Conservation (phyloP, 371 early-diverging fungal genomes). For the Mortierella sp. region DNA sequence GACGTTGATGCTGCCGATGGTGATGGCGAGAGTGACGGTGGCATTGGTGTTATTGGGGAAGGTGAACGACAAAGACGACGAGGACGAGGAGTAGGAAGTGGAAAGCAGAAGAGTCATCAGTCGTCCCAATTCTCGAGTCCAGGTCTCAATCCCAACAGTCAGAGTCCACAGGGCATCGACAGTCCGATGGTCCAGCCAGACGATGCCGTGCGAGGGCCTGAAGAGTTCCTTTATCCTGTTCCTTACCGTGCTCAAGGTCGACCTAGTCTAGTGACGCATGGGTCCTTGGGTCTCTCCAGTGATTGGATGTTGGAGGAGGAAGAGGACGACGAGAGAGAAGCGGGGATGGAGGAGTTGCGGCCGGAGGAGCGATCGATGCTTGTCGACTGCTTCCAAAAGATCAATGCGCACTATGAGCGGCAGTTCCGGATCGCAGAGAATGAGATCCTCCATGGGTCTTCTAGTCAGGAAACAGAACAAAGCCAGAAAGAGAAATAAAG, state of each 20-base stretch:
- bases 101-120: not conserved
- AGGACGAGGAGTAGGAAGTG: not conserved
- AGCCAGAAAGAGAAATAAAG: not conserved
- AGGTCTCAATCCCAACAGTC: not conserved
- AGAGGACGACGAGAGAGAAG: not conserved
- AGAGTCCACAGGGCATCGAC: not conserved
- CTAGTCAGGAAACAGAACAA: not conserved
- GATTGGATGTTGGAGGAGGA: not conserved
- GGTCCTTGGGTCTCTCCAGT: not conserved
- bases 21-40: not conserved
- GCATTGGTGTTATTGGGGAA: not conserved
- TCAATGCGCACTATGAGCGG: constrained; percentile 1
- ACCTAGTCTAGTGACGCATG: not conserved
- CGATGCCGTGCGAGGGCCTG: not conserved
- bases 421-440: not conserved
- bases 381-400: not conserved
- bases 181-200: constrained; percentile 1
- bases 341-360: not conserved
- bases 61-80: not conserved
- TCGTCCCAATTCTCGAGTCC: not conserved
- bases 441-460: not conserved
- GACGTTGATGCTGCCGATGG: not conserved
- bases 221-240: not conserved
- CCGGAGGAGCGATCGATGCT: not conserved
- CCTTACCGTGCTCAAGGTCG: not conserved